phyloP scores from a whole-genome alignment of 306 rosid species.

The Dryas octopetala region DNA sequence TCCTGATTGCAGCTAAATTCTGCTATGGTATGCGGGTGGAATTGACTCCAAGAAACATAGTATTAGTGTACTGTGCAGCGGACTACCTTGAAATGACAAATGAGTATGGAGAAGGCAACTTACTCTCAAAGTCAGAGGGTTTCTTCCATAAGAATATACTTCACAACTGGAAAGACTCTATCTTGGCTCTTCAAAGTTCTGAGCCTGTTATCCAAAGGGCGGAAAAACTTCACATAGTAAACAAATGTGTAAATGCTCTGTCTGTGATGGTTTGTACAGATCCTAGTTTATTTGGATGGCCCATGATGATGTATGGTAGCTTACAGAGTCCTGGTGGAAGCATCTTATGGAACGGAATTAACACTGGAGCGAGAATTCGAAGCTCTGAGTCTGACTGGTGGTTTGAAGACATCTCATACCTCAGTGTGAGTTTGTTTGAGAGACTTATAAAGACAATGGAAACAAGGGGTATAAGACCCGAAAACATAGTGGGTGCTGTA shows the following conservation, averaged over 20 bases:
- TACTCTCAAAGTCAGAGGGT: slow-evolving; percentile 64
- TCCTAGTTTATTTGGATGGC: slow-evolving; percentile 98
- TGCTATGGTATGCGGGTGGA: slow-evolving; percentile 75
- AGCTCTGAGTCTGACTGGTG: slow-evolving; percentile 98
- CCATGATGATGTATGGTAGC: slow-evolving; percentile 99
- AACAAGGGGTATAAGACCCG: slow-evolving; percentile 76
- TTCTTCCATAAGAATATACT: slow-evolving; percentile 67
- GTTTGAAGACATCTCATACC: slow-evolving; percentile 95
- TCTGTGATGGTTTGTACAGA: slow-evolving; percentile 95
- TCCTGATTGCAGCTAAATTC: slow-evolving; percentile 66
- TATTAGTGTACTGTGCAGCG: slow-evolving; percentile 67
- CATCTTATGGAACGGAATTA: slow-evolving; percentile 95
- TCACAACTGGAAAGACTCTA: slow-evolving; percentile 90
- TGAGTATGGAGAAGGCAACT: slow-evolving; percentile 78
- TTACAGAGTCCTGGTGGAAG: slow-evolving; percentile 98
- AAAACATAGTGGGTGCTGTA: slow-evolving; percentile 70
- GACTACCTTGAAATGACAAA: slow-evolving; percentile 91
- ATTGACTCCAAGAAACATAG: slow-evolving; percentile 69
- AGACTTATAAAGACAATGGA: slow-evolving; percentile 84
- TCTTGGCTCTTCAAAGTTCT: slow-evolving; percentile 82
- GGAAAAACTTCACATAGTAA: slow-evolving; percentile 65
- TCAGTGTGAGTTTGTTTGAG: slow-evolving; percentile 71
- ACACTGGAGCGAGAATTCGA: slow-evolving; percentile 85
- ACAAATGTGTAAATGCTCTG: slow-evolving; percentile 70
- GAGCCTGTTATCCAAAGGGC: slow-evolving; percentile 60